Conservation (phyloP, 2,329 filamentous ascomycete species). For the Westerdykella sp. region DNA sequence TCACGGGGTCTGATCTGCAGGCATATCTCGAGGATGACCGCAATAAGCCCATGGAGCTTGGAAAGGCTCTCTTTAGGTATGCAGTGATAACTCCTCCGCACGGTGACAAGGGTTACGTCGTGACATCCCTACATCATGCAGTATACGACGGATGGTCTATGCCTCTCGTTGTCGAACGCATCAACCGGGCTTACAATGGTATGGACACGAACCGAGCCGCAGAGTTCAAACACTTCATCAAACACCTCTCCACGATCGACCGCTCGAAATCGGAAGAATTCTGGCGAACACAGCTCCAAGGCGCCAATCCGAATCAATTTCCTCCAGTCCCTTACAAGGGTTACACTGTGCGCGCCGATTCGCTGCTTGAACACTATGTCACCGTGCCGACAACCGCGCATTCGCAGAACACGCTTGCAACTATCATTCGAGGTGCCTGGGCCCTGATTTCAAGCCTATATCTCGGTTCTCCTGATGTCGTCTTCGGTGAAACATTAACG, state of each 20-base stretch:
- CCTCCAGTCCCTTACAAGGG: slow-evolving; percentile 43
- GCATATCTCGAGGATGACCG: slow-evolving; percentile 34
- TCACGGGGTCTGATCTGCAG: slow-evolving; percentile 19
- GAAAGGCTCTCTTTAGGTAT: slow-evolving; percentile 35
- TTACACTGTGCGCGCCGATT: slow-evolving; percentile 46
- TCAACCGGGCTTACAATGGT: slow-evolving; percentile 28
- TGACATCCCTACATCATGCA: slow-evolving; percentile 48
- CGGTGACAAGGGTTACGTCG: slow-evolving; percentile 35
- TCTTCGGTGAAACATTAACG: slow-evolving; percentile 56
- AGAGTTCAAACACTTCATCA: slow-evolving; percentile 46
- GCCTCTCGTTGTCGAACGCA: slow-evolving; percentile 31
- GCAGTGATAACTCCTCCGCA: slow-evolving; percentile 26
- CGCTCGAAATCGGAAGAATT: slow-evolving; percentile 39
- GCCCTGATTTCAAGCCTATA: slow-evolving; percentile 52
- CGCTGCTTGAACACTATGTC: slow-evolving; percentile 46
- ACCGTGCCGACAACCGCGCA: slow-evolving; percentile 26
- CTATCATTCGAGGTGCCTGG: slow-evolving; percentile 56
- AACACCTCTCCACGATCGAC: slow-evolving; percentile 42
- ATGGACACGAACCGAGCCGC: slow-evolving; percentile 21
- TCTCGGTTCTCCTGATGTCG: slow-evolving; percentile 47
- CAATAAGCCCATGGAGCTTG: slow-evolving; percentile 35
- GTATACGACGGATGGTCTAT: slow-evolving; percentile 47
- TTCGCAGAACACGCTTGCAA: slow-evolving; percentile 43
- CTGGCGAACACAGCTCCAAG: slow-evolving; percentile 44
- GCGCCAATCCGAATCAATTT: slow-evolving; percentile 45